Evolutionary conservation across 192 early-diverging fungal species (phyloP).

Genomic region (Entomortierella chlamydospora): DNA sequence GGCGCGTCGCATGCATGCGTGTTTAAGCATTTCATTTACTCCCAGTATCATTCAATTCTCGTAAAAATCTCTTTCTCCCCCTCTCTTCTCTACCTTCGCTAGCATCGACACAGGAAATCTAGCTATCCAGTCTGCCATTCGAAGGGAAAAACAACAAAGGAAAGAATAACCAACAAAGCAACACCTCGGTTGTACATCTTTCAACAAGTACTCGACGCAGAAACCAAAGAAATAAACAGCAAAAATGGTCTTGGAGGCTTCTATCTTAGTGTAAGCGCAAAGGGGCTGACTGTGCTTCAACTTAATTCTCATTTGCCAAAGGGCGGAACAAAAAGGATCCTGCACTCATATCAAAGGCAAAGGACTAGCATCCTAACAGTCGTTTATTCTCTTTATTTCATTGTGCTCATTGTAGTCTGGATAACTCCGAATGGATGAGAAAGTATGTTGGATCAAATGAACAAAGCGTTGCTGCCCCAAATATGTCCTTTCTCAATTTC

Average conservation of each 20-base stretch:
- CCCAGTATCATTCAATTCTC: background rate
- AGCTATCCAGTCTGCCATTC: background rate
- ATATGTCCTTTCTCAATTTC: background rate
- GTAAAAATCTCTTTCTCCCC: background rate
- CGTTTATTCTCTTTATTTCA: background rate
- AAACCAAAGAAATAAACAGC: conserved; percentile 2
- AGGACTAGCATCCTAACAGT: too few species aligned
- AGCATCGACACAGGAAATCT: background rate
- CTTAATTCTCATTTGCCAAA: background rate
- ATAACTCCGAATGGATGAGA: conserved; percentile 99
- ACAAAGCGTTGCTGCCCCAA: background rate
- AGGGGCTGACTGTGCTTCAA: background rate
- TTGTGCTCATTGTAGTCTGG: conserved; percentile 62
- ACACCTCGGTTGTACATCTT: background rate
- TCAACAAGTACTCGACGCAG: background rate
- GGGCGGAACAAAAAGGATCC: background rate
- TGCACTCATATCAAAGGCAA: background rate
- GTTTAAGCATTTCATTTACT: background rate
- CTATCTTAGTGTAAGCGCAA: conserved; percentile 82
- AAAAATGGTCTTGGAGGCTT: conserved; percentile 92
- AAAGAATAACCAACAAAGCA: background rate
- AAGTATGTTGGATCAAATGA: conserved; percentile 22
- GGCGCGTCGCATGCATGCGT: conserved; percentile 16
- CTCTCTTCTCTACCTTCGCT: background rate
- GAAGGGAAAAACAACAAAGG: background rate